These are phyloP conservation scores for Magnaporthales sp. DNA, from an alignment of 2,329 filamentous ascomycete species.

Conservation along the genomic window DNA sequence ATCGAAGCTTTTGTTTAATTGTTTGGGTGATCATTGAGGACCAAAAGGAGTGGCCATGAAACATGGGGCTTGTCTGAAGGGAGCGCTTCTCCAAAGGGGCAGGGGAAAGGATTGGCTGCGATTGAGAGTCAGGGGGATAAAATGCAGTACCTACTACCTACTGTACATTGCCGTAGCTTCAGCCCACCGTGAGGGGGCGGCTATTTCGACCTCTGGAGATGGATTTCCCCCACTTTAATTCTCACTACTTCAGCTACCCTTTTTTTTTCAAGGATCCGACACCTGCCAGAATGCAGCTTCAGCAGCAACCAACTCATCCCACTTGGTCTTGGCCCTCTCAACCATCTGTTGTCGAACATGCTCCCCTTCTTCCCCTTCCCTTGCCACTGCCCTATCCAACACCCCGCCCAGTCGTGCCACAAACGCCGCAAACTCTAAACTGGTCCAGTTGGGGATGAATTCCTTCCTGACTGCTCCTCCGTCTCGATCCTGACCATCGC, in stretches of 20 bases:
- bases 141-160: too few relatives aligned
- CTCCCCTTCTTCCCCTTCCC: conserved; percentile 24
- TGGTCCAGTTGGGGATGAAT: conserved; percentile 64
- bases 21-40: neutral
- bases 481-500: conserved; percentile 41
- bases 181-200: too few relatives aligned
- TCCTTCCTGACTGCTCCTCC: conserved; percentile 54
- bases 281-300: conserved; percentile 53
- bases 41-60: neutral
- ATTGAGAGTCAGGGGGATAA: too few relatives aligned
- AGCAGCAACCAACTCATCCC: conserved; percentile 42
- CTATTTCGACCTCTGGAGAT: neutral
- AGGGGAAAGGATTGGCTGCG: neutral
- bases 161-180: too few relatives aligned
- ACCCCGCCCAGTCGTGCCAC: conserved; percentile 45
- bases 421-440: conserved; percentile 49
- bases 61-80: neutral
- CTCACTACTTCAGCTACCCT: too few relatives aligned
- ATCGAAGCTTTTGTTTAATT: neutral
- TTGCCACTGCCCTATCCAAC: conserved; percentile 42
- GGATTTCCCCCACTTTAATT: neutral
- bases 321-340: conserved; percentile 32
- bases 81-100: neutral
- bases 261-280: conserved; percentile 14
- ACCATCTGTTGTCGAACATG: conserved; percentile 15